These are phyloP conservation scores for Lyophyllum atratum DNA, from an alignment of 768 basidiomycete genomes.

Conservation along the genomic window DNA sequence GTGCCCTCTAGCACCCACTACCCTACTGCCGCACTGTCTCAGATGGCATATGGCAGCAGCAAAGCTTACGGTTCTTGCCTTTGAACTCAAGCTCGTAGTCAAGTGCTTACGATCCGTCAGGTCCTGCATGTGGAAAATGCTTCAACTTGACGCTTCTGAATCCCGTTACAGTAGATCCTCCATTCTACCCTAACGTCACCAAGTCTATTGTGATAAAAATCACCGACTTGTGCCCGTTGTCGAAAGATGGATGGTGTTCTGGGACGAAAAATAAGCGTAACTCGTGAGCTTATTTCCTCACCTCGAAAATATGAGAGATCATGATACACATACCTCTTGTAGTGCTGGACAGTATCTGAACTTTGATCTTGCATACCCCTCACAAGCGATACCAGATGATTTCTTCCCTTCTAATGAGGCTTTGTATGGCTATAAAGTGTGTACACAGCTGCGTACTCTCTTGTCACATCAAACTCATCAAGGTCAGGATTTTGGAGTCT, in stretches of 20 bases:
- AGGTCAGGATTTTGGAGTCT: slow-evolving; percentile 79
- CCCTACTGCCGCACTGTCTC: slow-evolving; percentile 79
- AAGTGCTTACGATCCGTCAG: slow-evolving; percentile 30
- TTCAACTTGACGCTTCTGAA: slow-evolving; percentile 77
- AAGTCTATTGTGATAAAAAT: slow-evolving; percentile 75
- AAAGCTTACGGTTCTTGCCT: slow-evolving; percentile 53
- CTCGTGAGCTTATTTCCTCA: slow-evolving; percentile 43
- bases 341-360: slow-evolving; percentile 75
- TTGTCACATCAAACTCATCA: not conserved
- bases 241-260: slow-evolving; percentile 66
- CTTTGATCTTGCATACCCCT: slow-evolving; percentile 84
- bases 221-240: slow-evolving; percentile 77
- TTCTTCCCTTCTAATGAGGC: slow-evolving; percentile 77
- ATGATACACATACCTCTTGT: not conserved
- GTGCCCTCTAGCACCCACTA: slow-evolving; percentile 65
- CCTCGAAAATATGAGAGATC: not conserved
- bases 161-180: slow-evolving; percentile 65
- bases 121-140: slow-evolving; percentile 76
- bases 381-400: slow-evolving; percentile 61
- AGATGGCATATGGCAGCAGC: slow-evolving; percentile 79
- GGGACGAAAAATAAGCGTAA: slow-evolving; percentile 65
- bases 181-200: slow-evolving; percentile 61
- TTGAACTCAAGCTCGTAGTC: not conserved
- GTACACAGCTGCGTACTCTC: not conserved
- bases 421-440: slow-evolving; percentile 59